Conservation (phyloP, 805 yeast genomes). For the Suhomyces sp. region DNA sequence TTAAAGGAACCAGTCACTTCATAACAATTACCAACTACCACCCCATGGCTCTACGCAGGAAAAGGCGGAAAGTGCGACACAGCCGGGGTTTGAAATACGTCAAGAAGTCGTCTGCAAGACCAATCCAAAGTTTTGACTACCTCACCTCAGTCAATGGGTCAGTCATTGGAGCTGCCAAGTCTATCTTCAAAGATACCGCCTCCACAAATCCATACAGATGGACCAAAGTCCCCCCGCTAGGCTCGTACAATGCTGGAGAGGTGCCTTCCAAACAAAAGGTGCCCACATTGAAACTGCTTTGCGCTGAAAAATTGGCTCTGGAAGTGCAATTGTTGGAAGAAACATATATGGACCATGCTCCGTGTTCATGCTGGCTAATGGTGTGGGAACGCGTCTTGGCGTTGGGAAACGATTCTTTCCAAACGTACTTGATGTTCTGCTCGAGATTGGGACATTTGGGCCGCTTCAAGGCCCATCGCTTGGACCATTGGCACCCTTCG, state of each 20-base stretch:
- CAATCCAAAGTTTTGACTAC: too few relatives aligned
- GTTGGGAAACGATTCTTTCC: constrained; percentile 29
- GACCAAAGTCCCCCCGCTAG: constrained; percentile 16
- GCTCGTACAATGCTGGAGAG: constrained; percentile 16
- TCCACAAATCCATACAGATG: constrained; percentile 11
- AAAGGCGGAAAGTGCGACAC: too few relatives aligned
- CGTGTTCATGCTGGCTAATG: constrained; percentile 29
- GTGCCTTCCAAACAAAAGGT: constrained; percentile 13
- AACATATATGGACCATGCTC: constrained; percentile 20
- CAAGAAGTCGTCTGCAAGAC: too few relatives aligned
- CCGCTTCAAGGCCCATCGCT: constrained; percentile 26
- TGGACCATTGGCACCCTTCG: neutral
- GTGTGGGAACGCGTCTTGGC: constrained; percentile 34
- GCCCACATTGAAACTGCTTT: constrained; percentile 19
- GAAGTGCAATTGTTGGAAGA: constrained; percentile 23
- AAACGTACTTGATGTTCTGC: constrained; percentile 29
- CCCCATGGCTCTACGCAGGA: too few relatives aligned
- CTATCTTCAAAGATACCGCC: neutral
- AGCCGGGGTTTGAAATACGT: too few relatives aligned
- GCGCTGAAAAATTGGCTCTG: constrained; percentile 29
- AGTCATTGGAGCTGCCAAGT: too few relatives aligned
- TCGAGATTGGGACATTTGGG: constrained; percentile 14
- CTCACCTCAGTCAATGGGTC: too few relatives aligned
- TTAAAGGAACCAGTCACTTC: too few relatives aligned
- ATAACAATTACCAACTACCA: too few relatives aligned